A percentile compares a stretch with the other conserved stretches of the same genome.
These are phyloP conservation scores for Ormosia emarginata DNA, from an alignment of 306 rosid genomes.

Conservation along the genomic window DNA sequence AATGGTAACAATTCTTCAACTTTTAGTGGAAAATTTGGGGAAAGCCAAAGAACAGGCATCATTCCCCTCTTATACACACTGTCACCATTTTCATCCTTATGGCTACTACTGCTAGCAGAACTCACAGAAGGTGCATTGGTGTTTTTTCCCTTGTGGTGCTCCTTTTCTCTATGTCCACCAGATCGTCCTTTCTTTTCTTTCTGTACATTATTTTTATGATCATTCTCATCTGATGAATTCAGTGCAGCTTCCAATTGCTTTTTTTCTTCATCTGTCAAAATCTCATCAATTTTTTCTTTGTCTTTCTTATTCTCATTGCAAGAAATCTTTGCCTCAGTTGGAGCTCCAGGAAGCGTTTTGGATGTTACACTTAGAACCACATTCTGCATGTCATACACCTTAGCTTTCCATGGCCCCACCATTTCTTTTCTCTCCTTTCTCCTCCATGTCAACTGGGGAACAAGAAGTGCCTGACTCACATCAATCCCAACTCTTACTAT, in stretches of 20 bases:
- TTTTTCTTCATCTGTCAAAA: conserved; percentile 76
- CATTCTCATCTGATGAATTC: conserved; percentile 57
- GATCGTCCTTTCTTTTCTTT: conserved; percentile 64
- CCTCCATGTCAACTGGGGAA: conserved; percentile 84
- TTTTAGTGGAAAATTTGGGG: conserved; percentile 68
- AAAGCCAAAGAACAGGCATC: conserved; percentile 86
- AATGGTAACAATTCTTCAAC: conserved; percentile 78
- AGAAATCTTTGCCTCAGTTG: conserved; percentile 46
- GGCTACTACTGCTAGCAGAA: conserved; percentile 34
- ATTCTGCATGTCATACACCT: conserved; percentile 88
- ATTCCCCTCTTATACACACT: conserved; percentile 66
- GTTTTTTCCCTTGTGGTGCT: conserved; percentile 48
- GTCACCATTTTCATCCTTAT: conserved; percentile 45
- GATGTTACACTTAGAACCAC: conserved; percentile 73
- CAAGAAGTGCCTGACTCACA: conserved; percentile 78
- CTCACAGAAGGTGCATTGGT: conserved; percentile 24
- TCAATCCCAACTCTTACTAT: conserved; percentile 68
- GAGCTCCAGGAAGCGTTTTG: conserved; percentile 67
- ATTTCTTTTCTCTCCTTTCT: conserved; percentile 74
- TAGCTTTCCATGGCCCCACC: conserved; percentile 82
- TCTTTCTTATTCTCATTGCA: conserved; percentile 49
- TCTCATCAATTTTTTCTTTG: conserved; percentile 45
- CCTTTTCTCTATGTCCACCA: conserved; percentile 63
- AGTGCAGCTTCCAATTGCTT: conserved; percentile 69
- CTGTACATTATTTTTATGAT: conserved; percentile 33